A percentile compares a stretch with the other conserved stretches of the same genome.
These are phyloP conservation scores for Moricandia arvensis DNA, from an alignment of 345 rosid species.

Conservation along the genomic window DNA sequence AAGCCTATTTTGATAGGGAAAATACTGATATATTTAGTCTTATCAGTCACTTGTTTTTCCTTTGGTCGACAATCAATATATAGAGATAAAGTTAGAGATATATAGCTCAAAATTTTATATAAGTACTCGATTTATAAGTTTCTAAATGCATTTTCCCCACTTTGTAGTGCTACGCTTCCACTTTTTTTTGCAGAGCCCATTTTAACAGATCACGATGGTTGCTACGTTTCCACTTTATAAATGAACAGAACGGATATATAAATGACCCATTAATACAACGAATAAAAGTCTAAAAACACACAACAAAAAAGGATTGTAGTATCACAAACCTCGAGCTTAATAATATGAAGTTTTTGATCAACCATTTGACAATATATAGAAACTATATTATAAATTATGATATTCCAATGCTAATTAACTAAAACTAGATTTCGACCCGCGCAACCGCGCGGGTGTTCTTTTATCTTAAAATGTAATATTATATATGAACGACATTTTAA, in stretches of 20 bases:
- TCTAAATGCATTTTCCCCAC: background rate
- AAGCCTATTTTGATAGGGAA: background rate
- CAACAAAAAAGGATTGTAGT: background rate
- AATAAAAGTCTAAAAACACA: background rate
- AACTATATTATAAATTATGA: background rate
- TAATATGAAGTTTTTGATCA: background rate
- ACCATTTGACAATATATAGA: conserved; percentile 1
- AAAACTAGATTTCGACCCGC: no score
- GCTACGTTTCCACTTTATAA: background rate
- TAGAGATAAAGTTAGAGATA: background rate
- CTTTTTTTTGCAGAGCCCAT: background rate
- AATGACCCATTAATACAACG: background rate
- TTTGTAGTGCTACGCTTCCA: conserved; percentile 4
- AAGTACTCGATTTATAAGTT: background rate
- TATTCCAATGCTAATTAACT: background rate
- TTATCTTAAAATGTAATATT: no score
- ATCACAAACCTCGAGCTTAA: no score
- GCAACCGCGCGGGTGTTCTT: no score
- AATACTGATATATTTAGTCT: background rate
- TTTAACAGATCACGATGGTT: background rate
- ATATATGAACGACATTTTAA: no score
- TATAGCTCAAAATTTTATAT: background rate
- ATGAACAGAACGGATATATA: background rate
- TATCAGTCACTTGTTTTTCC: background rate
- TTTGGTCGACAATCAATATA: conserved; percentile 13